Conservation (phyloP, 495 filamentous ascomycete genomes). For the Jackrogersella multiformis region DNA sequence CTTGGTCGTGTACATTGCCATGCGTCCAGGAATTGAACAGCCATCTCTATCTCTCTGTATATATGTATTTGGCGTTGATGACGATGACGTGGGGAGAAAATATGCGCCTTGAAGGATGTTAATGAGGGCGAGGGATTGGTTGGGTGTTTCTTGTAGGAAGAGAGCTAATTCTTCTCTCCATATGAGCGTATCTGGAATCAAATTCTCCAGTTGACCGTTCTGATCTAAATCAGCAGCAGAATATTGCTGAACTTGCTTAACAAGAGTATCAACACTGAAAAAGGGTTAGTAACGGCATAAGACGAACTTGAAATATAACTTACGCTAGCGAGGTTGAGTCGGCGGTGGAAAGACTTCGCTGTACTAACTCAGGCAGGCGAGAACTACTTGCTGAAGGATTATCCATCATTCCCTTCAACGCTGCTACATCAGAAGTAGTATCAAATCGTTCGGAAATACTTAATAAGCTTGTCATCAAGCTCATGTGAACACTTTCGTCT, state of each 20-base stretch:
- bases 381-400: constrained; percentile 42
- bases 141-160: constrained; percentile 67
- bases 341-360: constrained; percentile 53
- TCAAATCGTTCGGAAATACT: constrained; percentile 56
- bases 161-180: constrained; percentile 61
- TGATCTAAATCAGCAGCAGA: constrained; percentile 33
- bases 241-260: constrained; percentile 51
- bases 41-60: constrained; percentile 69
- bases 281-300: constrained; percentile 16
- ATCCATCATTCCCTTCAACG: constrained; percentile 48
- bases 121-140: constrained; percentile 72
- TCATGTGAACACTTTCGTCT: constrained; percentile 50
- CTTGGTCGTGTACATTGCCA: constrained; percentile 71
- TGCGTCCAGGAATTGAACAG: constrained; percentile 75
- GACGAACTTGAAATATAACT: constrained; percentile 17
- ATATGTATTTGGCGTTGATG: constrained; percentile 36
- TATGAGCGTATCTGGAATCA: constrained; percentile 54
- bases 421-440: constrained; percentile 41
- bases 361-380: constrained; percentile 51
- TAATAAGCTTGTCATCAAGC: constrained; percentile 54
- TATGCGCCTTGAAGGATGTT: constrained; percentile 75
- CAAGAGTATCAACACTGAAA: constrained; percentile 55
- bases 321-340: constrained; percentile 53
- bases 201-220: constrained; percentile 4
- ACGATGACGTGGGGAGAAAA: constrained; percentile 63